Conservation (phyloP, 495 filamentous ascomycete genomes). For the Articulospora tetracladia region DNA sequence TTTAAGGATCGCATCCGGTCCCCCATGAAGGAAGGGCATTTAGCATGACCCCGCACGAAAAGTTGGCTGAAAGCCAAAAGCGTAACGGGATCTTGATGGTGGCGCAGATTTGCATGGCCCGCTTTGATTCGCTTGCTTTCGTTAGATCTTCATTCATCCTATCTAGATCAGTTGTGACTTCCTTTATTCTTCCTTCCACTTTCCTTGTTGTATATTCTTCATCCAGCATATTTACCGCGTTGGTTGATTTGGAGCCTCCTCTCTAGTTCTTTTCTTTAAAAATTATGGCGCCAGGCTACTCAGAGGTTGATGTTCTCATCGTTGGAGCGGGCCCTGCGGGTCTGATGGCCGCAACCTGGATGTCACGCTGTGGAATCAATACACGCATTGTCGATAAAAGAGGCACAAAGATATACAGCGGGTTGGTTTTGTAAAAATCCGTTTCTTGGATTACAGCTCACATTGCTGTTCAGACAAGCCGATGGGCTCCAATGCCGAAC, state of each 20-base stretch:
- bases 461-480: constrained; percentile 36
- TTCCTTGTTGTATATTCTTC: no score
- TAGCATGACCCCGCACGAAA: background rate
- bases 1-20: background rate
- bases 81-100: no score
- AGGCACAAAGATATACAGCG: constrained; percentile 46
- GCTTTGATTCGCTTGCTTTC: no score
- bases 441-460: background rate
- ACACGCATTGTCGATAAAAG: constrained; percentile 60
- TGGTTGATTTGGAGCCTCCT: no score
- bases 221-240: no score
- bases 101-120: no score
- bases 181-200: no score
- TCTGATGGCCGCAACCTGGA: constrained; percentile 61
- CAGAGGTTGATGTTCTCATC: constrained; percentile 50
- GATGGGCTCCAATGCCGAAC: constrained; percentile 47
- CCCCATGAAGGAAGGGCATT: background rate
- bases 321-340: constrained; percentile 65
- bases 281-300: constrained; percentile 1
- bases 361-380: constrained; percentile 56
- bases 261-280: no score
- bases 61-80: background rate
- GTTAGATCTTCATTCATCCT: no score
- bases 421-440: constrained; percentile 16
- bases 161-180: no score